Conservation (phyloP, 768 basidiomycete genomes). For the Austroboletus eburneus region DNA sequence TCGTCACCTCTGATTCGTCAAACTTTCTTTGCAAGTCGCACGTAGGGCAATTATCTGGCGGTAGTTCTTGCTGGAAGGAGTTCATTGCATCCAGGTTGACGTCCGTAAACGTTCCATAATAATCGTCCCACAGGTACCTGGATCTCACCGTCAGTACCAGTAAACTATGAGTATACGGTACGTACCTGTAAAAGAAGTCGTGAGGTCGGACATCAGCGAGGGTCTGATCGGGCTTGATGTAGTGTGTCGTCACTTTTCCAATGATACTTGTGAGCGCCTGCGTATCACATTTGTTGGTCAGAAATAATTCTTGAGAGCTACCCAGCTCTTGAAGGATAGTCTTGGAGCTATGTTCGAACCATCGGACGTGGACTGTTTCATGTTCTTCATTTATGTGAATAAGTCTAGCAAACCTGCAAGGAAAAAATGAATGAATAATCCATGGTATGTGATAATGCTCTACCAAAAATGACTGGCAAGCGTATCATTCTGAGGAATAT, state of each 20-base stretch:
- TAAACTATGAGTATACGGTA: neutral
- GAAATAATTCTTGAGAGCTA: slow-evolving; percentile 61
- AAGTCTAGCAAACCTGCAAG: slow-evolving; percentile 64
- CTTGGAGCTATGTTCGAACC: slow-evolving; percentile 67
- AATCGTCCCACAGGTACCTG: slow-evolving; percentile 51
- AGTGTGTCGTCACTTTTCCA: slow-evolving; percentile 46
- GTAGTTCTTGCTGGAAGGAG: slow-evolving; percentile 3
- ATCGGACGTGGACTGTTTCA: slow-evolving; percentile 58
- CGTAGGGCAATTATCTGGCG: slow-evolving; percentile 52
- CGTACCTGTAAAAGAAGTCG: slow-evolving; percentile 58
- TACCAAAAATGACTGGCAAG: slow-evolving; percentile 67
- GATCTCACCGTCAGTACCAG: slow-evolving; percentile 1
- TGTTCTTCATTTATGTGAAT: slow-evolving; percentile 44
- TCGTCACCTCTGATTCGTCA: slow-evolving; percentile 28
- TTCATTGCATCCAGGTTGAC: slow-evolving; percentile 29
- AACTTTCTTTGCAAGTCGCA: slow-evolving; percentile 38
- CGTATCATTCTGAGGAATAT: slow-evolving; percentile 36
- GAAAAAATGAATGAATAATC: neutral
- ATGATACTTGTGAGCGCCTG: slow-evolving; percentile 39
- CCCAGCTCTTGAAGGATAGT: slow-evolving; percentile 59
- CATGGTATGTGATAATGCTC: neutral
- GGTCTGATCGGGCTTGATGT: slow-evolving; percentile 23
- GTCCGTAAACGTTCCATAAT: slow-evolving; percentile 43
- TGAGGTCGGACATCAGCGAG: slow-evolving; percentile 27
- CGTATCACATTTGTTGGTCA: slow-evolving; percentile 50